phyloP scores from a whole-genome alignment of 2,329 filamentous ascomycete genomes.

The Fusarium euwallaceae region DNA sequence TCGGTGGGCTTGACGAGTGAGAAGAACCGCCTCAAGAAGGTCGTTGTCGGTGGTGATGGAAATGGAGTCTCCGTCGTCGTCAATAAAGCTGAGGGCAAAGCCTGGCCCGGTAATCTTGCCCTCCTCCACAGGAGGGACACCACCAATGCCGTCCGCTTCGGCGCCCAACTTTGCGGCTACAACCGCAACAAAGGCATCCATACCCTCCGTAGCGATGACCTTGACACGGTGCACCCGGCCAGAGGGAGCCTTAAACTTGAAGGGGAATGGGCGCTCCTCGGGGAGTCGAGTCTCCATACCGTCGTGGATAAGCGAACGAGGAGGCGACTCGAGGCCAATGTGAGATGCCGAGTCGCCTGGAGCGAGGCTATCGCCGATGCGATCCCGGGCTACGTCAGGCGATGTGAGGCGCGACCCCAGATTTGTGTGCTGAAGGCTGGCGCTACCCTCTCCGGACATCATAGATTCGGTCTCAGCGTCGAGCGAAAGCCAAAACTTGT shows the following conservation, averaged over 20 bases:
- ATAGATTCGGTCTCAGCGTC: conserved; percentile 96
- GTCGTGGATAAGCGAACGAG: conserved; percentile 71
- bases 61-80: conserved; percentile 96
- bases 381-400: conserved; percentile 79
- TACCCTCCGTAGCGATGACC: conserved; percentile 82
- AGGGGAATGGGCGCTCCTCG: conserved; percentile 87
- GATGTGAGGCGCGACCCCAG: conserved; percentile 82
- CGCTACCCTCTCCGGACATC: conserved; percentile 90
- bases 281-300: conserved; percentile 64
- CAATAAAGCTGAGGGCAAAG: conserved; percentile 94
- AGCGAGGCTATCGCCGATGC: conserved; percentile 83
- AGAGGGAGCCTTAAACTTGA: conserved; percentile 99
- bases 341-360: conserved; percentile 97
- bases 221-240: conserved; percentile 95
- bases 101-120: conserved; percentile 82
- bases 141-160: conserved; percentile 88
- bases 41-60: conserved; percentile 97
- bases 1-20: conserved; percentile 80
- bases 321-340: conserved; percentile 82
- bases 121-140: conserved; percentile 81
- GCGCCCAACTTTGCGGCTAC: conserved; percentile 87
- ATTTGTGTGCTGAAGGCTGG: conserved; percentile 74
- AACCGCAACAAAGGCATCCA: conserved; percentile 80
- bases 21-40: conserved; percentile 86
- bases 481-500: conserved; percentile 99